Evolutionary conservation across 257 asterid genomes (phyloP).

Genomic region (Gentiana dahurica): DNA sequence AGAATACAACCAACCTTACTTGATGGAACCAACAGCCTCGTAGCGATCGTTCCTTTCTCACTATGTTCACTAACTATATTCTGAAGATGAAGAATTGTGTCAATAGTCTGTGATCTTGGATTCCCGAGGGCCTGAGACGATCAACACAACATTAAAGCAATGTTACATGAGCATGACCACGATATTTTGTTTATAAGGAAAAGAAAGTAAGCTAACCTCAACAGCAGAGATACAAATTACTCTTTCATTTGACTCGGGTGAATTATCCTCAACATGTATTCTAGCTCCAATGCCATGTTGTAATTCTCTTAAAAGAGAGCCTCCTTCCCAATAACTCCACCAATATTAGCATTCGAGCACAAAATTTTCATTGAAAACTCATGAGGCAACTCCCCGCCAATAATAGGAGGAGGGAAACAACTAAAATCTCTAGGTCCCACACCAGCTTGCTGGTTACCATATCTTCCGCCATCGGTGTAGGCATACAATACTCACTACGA

Average conservation of each 20-base stretch:
- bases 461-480: constrained; percentile 34
- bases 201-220: constrained; percentile 43
- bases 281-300: constrained; percentile 70
- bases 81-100: constrained; percentile 75
- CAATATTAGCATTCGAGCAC: constrained; percentile 63
- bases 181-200: constrained; percentile 5
- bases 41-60: constrained; percentile 57
- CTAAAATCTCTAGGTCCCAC: constrained; percentile 34
- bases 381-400: constrained; percentile 35
- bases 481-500: constrained; percentile 30
- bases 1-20: constrained; percentile 84
- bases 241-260: constrained; percentile 50
- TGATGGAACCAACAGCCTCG: constrained; percentile 71
- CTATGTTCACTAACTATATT: constrained; percentile 46
- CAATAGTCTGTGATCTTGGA: constrained; percentile 61
- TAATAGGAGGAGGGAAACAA: constrained; percentile 34
- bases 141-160: constrained; percentile 19
- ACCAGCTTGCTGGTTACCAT: constrained; percentile 37
- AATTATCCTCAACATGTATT: constrained; percentile 45
- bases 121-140: constrained; percentile 40
- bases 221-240: constrained; percentile 57
- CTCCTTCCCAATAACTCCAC: constrained; percentile 83
- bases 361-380: constrained; percentile 64
- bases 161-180: constrained; percentile 9
- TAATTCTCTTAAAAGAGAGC: constrained; percentile 50